These are phyloP conservation scores for Iberis pinnata DNA, from an alignment of 345 rosid genomes.

Conservation along the genomic window DNA sequence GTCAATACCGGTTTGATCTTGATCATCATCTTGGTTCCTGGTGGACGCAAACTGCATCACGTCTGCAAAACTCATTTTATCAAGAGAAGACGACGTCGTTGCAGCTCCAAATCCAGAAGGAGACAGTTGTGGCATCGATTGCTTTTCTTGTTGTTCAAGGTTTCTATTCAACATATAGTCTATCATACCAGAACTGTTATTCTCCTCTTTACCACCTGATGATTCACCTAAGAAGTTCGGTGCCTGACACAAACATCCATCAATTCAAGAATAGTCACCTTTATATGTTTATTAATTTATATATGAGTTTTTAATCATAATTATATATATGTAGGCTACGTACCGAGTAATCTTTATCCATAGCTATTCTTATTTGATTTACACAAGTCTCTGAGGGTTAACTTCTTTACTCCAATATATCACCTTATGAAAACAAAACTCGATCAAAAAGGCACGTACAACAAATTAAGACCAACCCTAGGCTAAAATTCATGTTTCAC, in stretches of 20 bases:
- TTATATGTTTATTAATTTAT: constrained; percentile 12
- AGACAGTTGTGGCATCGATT: constrained; percentile 37
- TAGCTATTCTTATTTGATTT: constrained; percentile 25
- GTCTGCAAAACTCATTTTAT: constrained; percentile 69
- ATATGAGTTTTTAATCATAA: neutral
- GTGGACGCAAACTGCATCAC: constrained; percentile 86
- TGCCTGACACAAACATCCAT: constrained; percentile 37
- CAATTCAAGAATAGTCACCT: constrained; percentile 20
- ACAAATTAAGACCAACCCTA: constrained; percentile 16
- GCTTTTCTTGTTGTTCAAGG: constrained; percentile 38
- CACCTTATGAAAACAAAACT: constrained; percentile 8
- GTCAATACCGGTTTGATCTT: constrained; percentile 59
- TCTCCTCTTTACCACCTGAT: constrained; percentile 35
- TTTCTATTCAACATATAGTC: constrained; percentile 54
- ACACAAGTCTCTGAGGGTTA: no score
- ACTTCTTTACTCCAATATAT: constrained; percentile 4
- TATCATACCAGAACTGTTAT: constrained; percentile 36
- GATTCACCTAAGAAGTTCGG: constrained; percentile 39
- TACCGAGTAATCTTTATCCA: constrained; percentile 86
- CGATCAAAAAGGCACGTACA: constrained; percentile 5
- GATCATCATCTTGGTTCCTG: constrained; percentile 46
- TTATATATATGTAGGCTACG: neutral
- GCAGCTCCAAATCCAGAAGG: constrained; percentile 36
- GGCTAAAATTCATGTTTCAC: neutral
- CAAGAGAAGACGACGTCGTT: constrained; percentile 50